Evolutionary conservation across 2,329 filamentous ascomycete genomes (phyloP), one percentile per base, ranked within the genome.

Genomic region (Gaeumannomyces tritici): DNA sequence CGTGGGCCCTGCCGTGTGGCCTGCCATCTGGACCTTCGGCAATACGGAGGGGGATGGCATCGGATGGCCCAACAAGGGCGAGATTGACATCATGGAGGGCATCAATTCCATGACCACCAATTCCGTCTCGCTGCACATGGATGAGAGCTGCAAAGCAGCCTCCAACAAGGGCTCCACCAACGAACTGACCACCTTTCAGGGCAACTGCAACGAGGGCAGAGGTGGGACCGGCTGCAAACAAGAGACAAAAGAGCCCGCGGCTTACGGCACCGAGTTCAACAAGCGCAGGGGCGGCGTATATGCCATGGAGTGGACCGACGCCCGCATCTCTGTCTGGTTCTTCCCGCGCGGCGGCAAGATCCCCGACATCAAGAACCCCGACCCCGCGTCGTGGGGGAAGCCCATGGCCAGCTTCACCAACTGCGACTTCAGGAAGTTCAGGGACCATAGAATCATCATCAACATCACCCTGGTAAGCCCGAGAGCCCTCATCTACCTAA

Each of bases 21-120:
- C 89, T 1, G 89, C 89, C 18, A 89, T 88, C 72, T 89, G 83
- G 83, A 79, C 77, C 61, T 80, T 90, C 42, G 89, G 89, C 21
- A 27, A 27, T 21, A 77, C 80, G n/a, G 42, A 51, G 42, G 2
- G 18, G 42, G 42, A n/a, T 8, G 18, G 7, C 5, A n/a, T 7
- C 2, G 74, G 82, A 69, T 93, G 90, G 90, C 90, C 90, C 1
- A 72, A 72, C 55, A 77, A 79, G 9, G 89, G 89, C 58, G 90
- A 93, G 75, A 89, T 93, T 68, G 90, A 93, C 72, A 89, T 93
- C 69, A 84, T 93, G 67, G 90, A 93, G 76, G 89, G 89, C 51
- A 87, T 91, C 67, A 90, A 91, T 75, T 75, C 78, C 27, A 81
- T 85, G 65, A 71, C 75, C 3, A 74, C 78, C 63, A 84, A 89